A percentile compares a stretch with the other conserved stretches of the same genome.
Evolutionary conservation across 176 grass and related monocot species (phyloP).

Genomic region (Juncus effusus): DNA sequence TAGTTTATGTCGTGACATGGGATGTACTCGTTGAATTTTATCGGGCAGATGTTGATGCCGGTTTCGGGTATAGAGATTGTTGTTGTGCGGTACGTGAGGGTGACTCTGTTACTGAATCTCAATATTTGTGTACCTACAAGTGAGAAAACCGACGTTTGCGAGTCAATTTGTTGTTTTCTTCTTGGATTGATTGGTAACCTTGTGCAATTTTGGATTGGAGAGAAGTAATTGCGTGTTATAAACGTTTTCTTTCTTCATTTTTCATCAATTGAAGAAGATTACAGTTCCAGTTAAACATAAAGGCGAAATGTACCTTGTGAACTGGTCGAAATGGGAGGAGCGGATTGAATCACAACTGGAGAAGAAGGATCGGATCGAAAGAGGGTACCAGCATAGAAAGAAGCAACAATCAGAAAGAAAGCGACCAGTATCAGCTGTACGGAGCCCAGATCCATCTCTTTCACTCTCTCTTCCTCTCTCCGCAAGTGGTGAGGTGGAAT

Average conservation of each 20-base stretch:
- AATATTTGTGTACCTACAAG: constrained; percentile 42
- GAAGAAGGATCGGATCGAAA: constrained; percentile 38
- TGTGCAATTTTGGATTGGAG: constrained; percentile 25
- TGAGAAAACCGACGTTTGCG: constrained; percentile 22
- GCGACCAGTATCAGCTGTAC: constrained; percentile 47
- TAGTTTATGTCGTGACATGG: constrained; percentile 71
- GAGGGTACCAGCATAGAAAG: constrained; percentile 80
- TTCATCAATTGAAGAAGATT: constrained; percentile 8
- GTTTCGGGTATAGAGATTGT: constrained; percentile 42
- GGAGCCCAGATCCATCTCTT: constrained; percentile 41
- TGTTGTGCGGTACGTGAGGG: constrained; percentile 36
- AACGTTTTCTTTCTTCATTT: too few relatives aligned
- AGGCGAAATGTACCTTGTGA: constrained; percentile 6
- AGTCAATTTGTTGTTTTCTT: neutral
- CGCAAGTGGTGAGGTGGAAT: neutral
- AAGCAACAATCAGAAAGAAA: constrained; percentile 48
- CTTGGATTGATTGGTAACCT: neutral
- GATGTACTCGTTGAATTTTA: constrained; percentile 75
- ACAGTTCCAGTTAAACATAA: constrained; percentile 9
- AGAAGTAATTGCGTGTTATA: constrained; percentile 5
- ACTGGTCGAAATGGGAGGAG: neutral
- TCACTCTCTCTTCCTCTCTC: neutral
- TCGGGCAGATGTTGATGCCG: constrained; percentile 65
- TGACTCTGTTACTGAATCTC: constrained; percentile 59
- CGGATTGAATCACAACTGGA: constrained; percentile 23